These are phyloP conservation scores for Aspergillus eucalypticola DNA, from an alignment of 2,329 filamentous ascomycete genomes.

Conservation along the genomic window DNA sequence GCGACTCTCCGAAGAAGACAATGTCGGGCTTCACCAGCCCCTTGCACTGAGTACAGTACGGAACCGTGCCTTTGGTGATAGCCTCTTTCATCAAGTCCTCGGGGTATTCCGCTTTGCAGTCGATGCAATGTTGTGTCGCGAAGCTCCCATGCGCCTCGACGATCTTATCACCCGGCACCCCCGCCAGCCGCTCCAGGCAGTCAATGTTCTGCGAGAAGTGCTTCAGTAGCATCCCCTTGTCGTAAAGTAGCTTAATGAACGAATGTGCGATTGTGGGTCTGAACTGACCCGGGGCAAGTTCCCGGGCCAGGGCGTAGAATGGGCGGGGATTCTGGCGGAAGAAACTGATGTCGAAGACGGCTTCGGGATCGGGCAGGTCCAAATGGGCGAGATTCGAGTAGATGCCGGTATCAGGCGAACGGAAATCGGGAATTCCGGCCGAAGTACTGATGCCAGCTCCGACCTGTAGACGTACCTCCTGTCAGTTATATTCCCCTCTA, in stretches of 20 bases:
- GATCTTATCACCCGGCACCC: conserved; percentile 76
- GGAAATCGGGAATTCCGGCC: conserved; percentile 80
- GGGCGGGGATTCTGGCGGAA: conserved; percentile 82
- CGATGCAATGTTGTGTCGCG: conserved; percentile 85
- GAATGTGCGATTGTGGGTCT: conserved; percentile 85
- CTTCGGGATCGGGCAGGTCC: conserved; percentile 84
- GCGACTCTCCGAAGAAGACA: conserved; percentile 83
- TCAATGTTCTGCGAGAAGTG: conserved; percentile 98
- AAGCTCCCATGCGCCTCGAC: conserved; percentile 96
- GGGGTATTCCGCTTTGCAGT: conserved; percentile 73
- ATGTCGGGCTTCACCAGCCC: conserved; percentile 92
- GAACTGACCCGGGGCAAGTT: conserved; percentile 88
- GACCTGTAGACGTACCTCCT: conserved; percentile 49
- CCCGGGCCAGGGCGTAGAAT: conserved; percentile 89
- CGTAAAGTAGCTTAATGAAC: conserved; percentile 79
- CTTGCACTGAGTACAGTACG: conserved; percentile 68
- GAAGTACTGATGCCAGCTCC: conserved; percentile 73
- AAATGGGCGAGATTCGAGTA: conserved; percentile 89
- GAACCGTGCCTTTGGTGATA: conserved; percentile 67
- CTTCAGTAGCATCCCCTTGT: conserved; percentile 76
- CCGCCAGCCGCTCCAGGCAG: conserved; percentile 84
- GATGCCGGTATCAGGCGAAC: conserved; percentile 87
- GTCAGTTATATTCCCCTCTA: neutral
- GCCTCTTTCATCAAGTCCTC: conserved; percentile 71
- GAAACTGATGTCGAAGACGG: conserved; percentile 89